Base-by-base conservation (phyloP, 768 basidiomycete species). In the Suillus ampliporus region DNA sequence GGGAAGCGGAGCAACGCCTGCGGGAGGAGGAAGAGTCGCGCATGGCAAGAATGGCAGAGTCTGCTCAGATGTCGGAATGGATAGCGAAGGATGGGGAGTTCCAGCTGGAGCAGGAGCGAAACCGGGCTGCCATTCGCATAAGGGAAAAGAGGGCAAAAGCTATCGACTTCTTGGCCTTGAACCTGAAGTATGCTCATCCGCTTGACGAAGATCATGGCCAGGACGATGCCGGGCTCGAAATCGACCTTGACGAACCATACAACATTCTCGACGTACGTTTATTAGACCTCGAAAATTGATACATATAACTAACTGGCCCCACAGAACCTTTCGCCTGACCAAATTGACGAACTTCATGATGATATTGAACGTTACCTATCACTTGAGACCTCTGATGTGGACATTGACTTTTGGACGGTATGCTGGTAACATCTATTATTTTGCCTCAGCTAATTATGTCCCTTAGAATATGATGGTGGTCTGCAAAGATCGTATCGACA, bases 61-160 rank as follows among this genome's bases (percentile, higher is more conserved):
- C 95, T 26, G 94, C 91, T 8, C 95, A 97, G 71, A 99, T 98
- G 96, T 91, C 94, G 6, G 95, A 97, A 62, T 99, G 97, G 97
- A 82, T 98, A 64, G 88, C 93, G 41, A 96, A 96, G 77, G 97
- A 99, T 69, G 97, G 94, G 53, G 94, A 95, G 66, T 99, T 99
- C 75, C 95, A 98, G 74, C 84, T 99, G 54, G 94, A 97, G 64
- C 97, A 99, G 76, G 94, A 97, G 69, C 84, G 92, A 62, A 82
- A 84, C 67, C 84, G 97, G 66, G 97, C 97, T 26, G 89, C 92
- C 58, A 99, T 99, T 71, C 86, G 97, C 57, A 90, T 99, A 71
- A 90, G 92, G 73, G 97, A 99, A 78, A 95, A 96, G 77, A 82
- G 97, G 58, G 97, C 97, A 2, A 99, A 99, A 73, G 97, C 97